Conservation (phyloP, 208 protist genomes). For the Borovskyia barvae region DNA sequence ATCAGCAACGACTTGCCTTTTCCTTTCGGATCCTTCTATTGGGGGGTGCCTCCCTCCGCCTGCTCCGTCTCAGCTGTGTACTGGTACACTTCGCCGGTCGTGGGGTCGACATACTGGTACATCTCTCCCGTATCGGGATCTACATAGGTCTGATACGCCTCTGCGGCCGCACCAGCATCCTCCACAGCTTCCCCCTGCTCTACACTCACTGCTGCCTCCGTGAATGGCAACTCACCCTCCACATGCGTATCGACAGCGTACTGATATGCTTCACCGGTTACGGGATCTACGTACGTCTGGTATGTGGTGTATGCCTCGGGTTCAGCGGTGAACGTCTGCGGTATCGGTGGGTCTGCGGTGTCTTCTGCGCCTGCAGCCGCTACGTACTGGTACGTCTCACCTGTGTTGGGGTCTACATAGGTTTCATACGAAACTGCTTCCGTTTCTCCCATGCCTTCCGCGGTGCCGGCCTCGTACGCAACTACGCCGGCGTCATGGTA, state of each 20-base stretch:
- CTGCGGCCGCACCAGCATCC: not conserved
- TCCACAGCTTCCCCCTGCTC: not conserved
- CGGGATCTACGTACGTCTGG: constrained; percentile 37
- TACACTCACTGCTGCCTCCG: not conserved
- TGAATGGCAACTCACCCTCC: no score
- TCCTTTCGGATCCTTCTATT: no score
- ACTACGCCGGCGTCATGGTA: constrained; percentile 40
- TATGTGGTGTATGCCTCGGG: constrained; percentile 1
- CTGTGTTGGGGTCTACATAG: constrained; percentile 35
- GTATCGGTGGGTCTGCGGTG: not conserved
- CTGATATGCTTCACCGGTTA: constrained; percentile 26
- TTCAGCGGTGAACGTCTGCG: not conserved
- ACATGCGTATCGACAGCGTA: constrained; percentile 1
- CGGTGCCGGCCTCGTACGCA: not conserved
- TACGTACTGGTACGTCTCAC: constrained; percentile 37
- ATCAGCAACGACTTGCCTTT: no score
- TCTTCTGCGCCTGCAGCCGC: not conserved
- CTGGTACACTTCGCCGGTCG: constrained; percentile 27
- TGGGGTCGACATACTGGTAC: constrained; percentile 34
- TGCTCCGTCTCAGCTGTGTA: no score
- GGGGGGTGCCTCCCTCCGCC: no score
- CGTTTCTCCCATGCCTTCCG: not conserved
- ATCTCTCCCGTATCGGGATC: not conserved
- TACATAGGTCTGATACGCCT: not conserved
- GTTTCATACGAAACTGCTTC: constrained; percentile 15